These are phyloP conservation scores for Cytospora leucostoma DNA, from an alignment of 2,329 filamentous ascomycete genomes.

Conservation along the genomic window DNA sequence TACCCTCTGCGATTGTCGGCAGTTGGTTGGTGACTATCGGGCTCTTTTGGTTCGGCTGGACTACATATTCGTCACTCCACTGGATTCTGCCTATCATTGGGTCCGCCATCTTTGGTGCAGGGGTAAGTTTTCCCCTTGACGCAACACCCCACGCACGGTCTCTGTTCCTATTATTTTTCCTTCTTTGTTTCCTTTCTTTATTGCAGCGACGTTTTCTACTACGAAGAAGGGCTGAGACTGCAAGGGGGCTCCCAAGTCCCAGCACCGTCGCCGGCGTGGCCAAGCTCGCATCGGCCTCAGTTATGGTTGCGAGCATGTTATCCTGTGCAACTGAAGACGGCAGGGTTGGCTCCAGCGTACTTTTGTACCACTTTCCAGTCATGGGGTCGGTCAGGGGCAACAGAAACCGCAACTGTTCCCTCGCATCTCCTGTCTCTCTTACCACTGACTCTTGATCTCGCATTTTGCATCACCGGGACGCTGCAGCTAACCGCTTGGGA, in stretches of 20 bases:
- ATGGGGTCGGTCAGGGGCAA: conserved; percentile 36
- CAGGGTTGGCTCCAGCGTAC: not conserved
- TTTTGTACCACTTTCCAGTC: conserved; percentile 31
- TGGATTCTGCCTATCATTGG: conserved; percentile 78
- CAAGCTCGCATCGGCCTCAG: conserved; percentile 8
- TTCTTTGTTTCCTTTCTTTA: conserved; percentile 14
- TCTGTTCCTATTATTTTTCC: not conserved
- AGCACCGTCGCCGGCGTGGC: not conserved
- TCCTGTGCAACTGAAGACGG: conserved; percentile 5
- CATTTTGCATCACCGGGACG: conserved; percentile 38
- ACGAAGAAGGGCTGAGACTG: not conserved
- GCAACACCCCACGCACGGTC: too few species aligned
- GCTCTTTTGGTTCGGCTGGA: conserved; percentile 89
- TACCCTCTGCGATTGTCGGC: conserved; percentile 76
- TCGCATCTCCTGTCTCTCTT: conserved; percentile 21
- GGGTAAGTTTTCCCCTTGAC: conserved; percentile 50
- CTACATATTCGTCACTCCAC: conserved; percentile 71
- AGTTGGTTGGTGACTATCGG: conserved; percentile 76
- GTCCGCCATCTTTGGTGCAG: conserved; percentile 68
- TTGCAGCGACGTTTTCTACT: not conserved
- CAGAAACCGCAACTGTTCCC: conserved; percentile 1
- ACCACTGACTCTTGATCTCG: conserved; percentile 31
- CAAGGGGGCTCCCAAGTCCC: not conserved
- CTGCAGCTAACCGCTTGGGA: conserved; percentile 37
- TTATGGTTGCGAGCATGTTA: conserved; percentile 2